Percentiles rank a stretch among this genome's conserved stretches.
Conservation (phyloP, 2,329 filamentous ascomycete species). For the Ophiostoma tasmaniense region DNA sequence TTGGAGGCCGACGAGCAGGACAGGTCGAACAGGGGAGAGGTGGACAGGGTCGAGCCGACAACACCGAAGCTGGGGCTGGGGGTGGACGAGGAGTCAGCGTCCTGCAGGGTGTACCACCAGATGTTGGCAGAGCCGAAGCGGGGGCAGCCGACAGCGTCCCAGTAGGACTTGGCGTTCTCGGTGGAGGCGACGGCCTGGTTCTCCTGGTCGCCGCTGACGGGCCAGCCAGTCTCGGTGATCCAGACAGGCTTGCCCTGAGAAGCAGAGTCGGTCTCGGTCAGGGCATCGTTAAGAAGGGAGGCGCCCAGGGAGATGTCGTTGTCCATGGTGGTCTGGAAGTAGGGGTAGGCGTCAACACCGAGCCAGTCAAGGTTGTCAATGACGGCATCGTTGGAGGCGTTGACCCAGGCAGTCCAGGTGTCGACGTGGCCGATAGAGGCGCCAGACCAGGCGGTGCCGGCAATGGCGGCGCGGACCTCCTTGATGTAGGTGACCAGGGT, state of each 20-base stretch:
- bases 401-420: conserved; percentile 75
- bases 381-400: conserved; percentile 61
- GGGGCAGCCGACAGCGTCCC: conserved; percentile 68
- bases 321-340: conserved; percentile 62
- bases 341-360: conserved; percentile 78
- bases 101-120: conserved; percentile 73
- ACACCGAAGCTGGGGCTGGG: conserved; percentile 65
- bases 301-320: conserved; percentile 59
- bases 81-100: conserved; percentile 49
- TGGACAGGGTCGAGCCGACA: conserved; percentile 45
- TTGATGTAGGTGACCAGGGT: conserved; percentile 61
- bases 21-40: conserved; percentile 54
- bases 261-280: conserved; percentile 49
- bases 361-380: conserved; percentile 67
- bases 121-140: conserved; percentile 56
- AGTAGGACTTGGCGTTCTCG: conserved; percentile 69
- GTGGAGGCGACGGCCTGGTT: conserved; percentile 54
- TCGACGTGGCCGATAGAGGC: conserved; percentile 73
- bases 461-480: conserved; percentile 55
- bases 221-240: conserved; percentile 87
- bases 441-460: conserved; percentile 49
- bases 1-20: conserved; percentile 41
- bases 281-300: conserved; percentile 59
- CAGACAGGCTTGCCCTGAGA: conserved; percentile 64
- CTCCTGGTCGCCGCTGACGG: conserved; percentile 57